These are phyloP conservation scores for Zopfia rhizophila DNA, from an alignment of 2,329 filamentous ascomycete species.

Conservation along the genomic window DNA sequence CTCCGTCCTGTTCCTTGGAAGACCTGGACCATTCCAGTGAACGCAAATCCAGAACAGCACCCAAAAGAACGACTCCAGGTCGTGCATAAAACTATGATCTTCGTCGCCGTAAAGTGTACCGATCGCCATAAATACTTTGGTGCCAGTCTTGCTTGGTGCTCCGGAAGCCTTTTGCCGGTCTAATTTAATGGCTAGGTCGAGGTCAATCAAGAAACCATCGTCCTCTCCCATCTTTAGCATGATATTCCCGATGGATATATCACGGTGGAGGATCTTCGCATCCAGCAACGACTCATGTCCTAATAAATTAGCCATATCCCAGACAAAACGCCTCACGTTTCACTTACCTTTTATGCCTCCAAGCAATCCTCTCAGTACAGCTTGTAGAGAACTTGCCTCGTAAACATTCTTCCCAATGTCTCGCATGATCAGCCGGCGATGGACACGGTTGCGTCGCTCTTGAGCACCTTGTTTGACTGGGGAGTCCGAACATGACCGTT, in stretches of 20 bases:
- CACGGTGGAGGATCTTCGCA: conserved; percentile 32
- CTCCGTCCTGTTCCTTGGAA: conserved; percentile 22
- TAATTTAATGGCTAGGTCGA: conserved; percentile 30
- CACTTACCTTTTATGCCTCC: conserved; percentile 24
- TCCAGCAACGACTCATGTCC: conserved; percentile 21
- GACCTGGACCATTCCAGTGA: conserved; percentile 47
- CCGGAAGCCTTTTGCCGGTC: conserved; percentile 23
- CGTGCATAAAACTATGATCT: conserved; percentile 12
- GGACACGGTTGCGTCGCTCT: conserved; percentile 47
- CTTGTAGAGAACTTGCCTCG: conserved; percentile 49
- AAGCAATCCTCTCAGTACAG: conserved; percentile 22
- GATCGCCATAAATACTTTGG: conserved; percentile 16
- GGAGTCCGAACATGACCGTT: conserved; percentile 21
- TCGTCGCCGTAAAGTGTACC: conserved; percentile 10
- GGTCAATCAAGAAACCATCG: conserved; percentile 32
- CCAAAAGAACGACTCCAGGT: conserved; percentile 13
- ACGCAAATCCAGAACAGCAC: conserved; percentile 35
- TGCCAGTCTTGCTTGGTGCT: conserved; percentile 14
- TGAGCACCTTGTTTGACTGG: conserved; percentile 15
- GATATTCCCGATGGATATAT: conserved; percentile 37
- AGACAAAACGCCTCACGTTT: conserved; percentile 7
- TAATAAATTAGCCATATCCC: conserved; percentile 20
- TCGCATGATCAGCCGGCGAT: conserved; percentile 53
- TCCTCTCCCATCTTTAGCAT: conserved; percentile 33
- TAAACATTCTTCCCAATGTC: conserved; percentile 57